Base-by-base conservation (phyloP, 1,284 basidiomycete genomes). In the Anthracocystis setariae region DNA sequence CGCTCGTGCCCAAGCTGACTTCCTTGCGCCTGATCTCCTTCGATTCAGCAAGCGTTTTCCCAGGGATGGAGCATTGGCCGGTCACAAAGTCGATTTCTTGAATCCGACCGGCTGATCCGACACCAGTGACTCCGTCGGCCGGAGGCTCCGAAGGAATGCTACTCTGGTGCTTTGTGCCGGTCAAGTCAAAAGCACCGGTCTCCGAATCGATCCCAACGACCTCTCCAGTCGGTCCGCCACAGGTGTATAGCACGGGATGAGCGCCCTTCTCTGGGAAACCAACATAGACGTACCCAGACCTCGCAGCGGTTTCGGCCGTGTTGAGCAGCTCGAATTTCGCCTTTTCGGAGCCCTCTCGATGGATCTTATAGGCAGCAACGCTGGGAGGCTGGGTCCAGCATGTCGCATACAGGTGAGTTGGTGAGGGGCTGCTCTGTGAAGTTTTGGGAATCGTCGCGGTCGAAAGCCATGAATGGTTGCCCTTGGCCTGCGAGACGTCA, bases 201-300 rank as follows among this genome's bases (percentile, higher is more conserved):
- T 63, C 48, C 0, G 45, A 42, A 51, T 83, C 78, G 21, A 85
- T 47, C 0, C 68, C 66, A 38, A 84, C 76, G 0, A 83, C 81
- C 58, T 85, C 84, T 15, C 83, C 84, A 15, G 83, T 81, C 1
- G 84, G 81, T 21, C 84, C 84, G 29, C 84, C 83, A 1, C 82
- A 83, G 1, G 82, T 83, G 57, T 84, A 84, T n/a, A 82, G 75
- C n/a, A 80, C 79, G 43, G 77, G 76, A 35, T 55, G 44, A 25
- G 74, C n/a, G 5, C 29, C 46, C 7, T 56, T 32, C 1, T 39
- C 39, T 18, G 63, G 64, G 17, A 64, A 67, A 23, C 65, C 66
- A 42, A 73, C 62, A 17, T 64, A 65, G 37, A 75, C 73, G 40
- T 75, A 75, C 21, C 73, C 73, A 5, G 68, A 72, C 32, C 73